Evolutionary conservation across 768 basidiomycete species (phyloP), one percentile per base, ranked within the genome.

Genomic region (Neoboletus subvelutipes): DNA sequence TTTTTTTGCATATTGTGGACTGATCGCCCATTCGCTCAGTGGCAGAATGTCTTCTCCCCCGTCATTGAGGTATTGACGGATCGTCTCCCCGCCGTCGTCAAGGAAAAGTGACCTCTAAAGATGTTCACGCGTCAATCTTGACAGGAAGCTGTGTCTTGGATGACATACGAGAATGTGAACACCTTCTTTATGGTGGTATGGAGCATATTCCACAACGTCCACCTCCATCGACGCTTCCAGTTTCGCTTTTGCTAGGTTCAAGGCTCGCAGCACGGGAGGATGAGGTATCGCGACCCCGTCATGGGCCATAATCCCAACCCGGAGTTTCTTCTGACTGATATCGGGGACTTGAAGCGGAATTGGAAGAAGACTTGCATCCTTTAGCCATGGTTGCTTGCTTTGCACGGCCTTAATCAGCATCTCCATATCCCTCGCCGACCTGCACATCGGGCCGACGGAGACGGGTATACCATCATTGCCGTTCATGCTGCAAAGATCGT

Each of bases 241-340:
- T 17, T 72, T 77, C 29, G 60, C 66, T 56, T 73, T 76, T 2
- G 69, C 66, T 22, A 71, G 54, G 31, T 73, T 64, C 52, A 83
- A 56, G 4, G 78, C 80, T 6, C 81, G 71, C 15, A 61, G 52
- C 34, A 76, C 64, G 0, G 81, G 80, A 20, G 80, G 77, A 12
- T 74, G 71, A 8, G 80, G 78, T 34, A 65, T 54, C 2, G 75
- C 74, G 4, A 74, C 59, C 2, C 63, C 71, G 52, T 81, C 77
- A 54, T 73, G 65, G 64, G 73, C 66, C 56, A 67, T 67, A 29
- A 67, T 56, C 18, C 66, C 66, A n/a, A 67, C 52, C 2, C 60
- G 61, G 52, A 77, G 63, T 58, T 69, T 71, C 41, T 58, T 76
- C 53, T 50, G 63, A 12, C 36, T 57, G 47, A 53, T 57, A 51